phyloP scores from a whole-genome alignment of 2,329 filamentous ascomycete species.

The Colletotrichum gloeosporioides region DNA sequence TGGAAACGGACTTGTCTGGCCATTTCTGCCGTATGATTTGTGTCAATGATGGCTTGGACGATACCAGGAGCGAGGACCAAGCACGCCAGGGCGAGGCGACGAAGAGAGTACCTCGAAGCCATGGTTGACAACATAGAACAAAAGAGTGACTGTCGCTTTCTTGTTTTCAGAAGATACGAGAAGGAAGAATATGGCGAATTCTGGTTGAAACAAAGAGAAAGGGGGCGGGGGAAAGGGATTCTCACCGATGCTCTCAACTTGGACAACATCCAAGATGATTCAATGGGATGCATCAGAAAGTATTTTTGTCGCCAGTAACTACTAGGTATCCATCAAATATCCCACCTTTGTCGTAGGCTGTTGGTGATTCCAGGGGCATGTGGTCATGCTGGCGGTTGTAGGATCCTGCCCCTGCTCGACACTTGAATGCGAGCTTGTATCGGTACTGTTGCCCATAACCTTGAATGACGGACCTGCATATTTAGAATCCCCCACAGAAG shows the following conservation, averaged over 20 bases:
- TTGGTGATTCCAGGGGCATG: background rate
- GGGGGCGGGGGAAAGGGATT: background rate
- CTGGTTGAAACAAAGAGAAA: background rate
- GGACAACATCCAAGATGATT: background rate
- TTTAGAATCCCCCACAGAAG: background rate
- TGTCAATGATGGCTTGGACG: background rate
- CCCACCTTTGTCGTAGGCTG: background rate
- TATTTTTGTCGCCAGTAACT: background rate
- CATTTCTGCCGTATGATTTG: background rate
- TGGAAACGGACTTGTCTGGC: background rate
- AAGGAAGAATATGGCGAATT: background rate
- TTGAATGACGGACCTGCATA: background rate
- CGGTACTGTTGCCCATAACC: background rate
- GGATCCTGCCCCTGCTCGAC: background rate
- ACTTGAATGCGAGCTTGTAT: background rate
- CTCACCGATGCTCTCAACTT: background rate
- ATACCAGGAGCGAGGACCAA: background rate
- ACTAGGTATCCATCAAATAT: background rate
- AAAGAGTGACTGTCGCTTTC: background rate
- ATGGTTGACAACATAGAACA: background rate
- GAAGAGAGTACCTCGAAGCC: background rate
- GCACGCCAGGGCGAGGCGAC: background rate
- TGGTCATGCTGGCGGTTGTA: background rate
- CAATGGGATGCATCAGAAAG: background rate
- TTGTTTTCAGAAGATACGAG: background rate